phyloP scores from a whole-genome alignment of 495 filamentous ascomycete genomes.

The Penicillium dipodomyicola region DNA sequence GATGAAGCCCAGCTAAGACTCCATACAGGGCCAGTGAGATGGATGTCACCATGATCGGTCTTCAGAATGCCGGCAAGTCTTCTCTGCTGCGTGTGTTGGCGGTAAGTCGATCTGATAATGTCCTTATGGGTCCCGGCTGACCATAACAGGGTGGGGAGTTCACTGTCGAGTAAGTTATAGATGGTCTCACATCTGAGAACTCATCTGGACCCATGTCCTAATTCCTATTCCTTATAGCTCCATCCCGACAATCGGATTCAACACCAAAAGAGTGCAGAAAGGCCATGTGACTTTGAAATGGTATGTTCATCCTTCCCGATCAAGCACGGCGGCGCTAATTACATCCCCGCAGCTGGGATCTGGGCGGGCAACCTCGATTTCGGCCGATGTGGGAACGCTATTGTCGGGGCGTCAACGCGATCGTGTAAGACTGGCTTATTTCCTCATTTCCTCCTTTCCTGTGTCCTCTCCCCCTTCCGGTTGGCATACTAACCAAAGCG shows the following conservation, averaged over 20 bases:
- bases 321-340: constrained; percentile 22
- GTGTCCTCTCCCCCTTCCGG: background rate
- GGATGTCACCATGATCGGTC: constrained; percentile 98
- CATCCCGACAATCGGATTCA: constrained; percentile 97
- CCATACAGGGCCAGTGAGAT: constrained; percentile 88
- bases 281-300: constrained; percentile 99
- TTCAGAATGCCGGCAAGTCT: constrained; percentile 98
- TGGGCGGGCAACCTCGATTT: constrained; percentile 95
- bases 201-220: constrained; percentile 27
- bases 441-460: background rate
- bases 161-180: constrained; percentile 86
- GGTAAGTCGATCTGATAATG: constrained; percentile 55
- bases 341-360: constrained; percentile 69
- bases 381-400: constrained; percentile 99
- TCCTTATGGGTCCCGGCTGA: constrained; percentile 24
- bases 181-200: constrained; percentile 12
- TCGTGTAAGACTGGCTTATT: constrained; percentile 63
- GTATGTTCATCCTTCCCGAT: constrained; percentile 42
- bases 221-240: constrained; percentile 62
- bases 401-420: constrained; percentile 95
- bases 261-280: constrained; percentile 97
- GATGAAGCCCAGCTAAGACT: constrained; percentile 22
- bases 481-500: constrained; percentile 16
- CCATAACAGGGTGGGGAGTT: constrained; percentile 86
- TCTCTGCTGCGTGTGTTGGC: constrained; percentile 90